Evolutionary conservation across 1,284 basidiomycete genomes (phyloP).

Genomic region (Apiotrichum sp.): DNA sequence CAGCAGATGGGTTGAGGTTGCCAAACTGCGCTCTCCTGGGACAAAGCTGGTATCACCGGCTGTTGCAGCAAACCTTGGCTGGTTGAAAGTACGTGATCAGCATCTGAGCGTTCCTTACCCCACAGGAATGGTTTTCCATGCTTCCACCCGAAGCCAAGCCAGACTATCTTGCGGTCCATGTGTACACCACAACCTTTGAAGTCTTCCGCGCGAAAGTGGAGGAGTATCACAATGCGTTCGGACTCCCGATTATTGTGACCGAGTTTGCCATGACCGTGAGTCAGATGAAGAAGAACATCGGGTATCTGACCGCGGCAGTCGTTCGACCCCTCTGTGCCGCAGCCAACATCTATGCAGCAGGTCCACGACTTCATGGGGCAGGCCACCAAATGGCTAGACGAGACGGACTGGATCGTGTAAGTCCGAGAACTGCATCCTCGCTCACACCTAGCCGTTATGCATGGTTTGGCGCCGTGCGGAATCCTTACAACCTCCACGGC

Average conservation of each 20-base stretch:
- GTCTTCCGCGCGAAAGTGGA: slow-evolving; percentile 26
- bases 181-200: slow-evolving; percentile 44
- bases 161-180: slow-evolving; percentile 34
- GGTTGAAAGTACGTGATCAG: slow-evolving; percentile 30
- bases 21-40: slow-evolving; percentile 21
- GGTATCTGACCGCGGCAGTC: too few species aligned
- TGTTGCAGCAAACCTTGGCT: slow-evolving; percentile 28
- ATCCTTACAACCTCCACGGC: slow-evolving; percentile 23
- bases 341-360: too few species aligned
- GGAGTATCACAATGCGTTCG: slow-evolving; percentile 19
- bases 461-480: slow-evolving; percentile 15
- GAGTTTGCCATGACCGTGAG: slow-evolving; percentile 42
- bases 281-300: too few species aligned
- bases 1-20: slow-evolving; percentile 30
- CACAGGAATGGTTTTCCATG: slow-evolving; percentile 19
- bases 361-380: too few species aligned
- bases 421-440: too few species aligned
- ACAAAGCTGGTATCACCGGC: slow-evolving; percentile 37
- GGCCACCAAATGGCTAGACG: too few species aligned
- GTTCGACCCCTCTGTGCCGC: too few species aligned
- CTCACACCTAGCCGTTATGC: slow-evolving; percentile 8
- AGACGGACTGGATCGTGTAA: too few species aligned
- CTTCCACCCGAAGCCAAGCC: slow-evolving; percentile 26
- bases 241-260: slow-evolving; percentile 37
- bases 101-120: too few species aligned